Percentiles rank a stretch among this genome's conserved stretches.
Evolutionary conservation across 306 rosid species (phyloP).

Genomic region (Begonia masoniana): DNA sequence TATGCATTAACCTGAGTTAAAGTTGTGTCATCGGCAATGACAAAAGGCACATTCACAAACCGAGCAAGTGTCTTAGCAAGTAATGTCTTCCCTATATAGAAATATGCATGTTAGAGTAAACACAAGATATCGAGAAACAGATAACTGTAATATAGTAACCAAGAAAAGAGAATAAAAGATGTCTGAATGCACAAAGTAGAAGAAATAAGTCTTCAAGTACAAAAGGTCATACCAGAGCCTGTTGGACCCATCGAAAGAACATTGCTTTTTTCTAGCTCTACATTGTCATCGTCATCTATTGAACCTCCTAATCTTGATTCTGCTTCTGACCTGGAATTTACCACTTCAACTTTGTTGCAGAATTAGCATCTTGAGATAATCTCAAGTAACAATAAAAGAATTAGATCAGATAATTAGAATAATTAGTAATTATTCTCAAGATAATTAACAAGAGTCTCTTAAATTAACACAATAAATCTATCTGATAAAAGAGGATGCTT

Average conservation of each 20-base stretch:
- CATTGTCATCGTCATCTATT: constrained; percentile 55
- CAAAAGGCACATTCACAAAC: constrained; percentile 92
- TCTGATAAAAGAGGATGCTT: too few species aligned
- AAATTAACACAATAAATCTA: too few species aligned
- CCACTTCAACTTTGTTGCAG: constrained; percentile 16
- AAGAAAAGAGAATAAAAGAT: too few species aligned
- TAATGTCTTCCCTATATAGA: constrained; percentile 76
- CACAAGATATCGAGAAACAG: background rate
- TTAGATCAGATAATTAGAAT: too few species aligned
- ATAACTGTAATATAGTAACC: background rate
- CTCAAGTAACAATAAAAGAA: too few species aligned
- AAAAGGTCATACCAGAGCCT: constrained; percentile 63
- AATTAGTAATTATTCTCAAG: too few species aligned
- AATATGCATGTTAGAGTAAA: constrained; percentile 23
- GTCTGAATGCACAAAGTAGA: background rate
- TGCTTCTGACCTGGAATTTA: constrained; percentile 49
- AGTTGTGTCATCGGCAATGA: constrained; percentile 93
- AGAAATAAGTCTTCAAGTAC: background rate
- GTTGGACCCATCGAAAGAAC: constrained; percentile 98
- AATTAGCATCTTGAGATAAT: too few species aligned
- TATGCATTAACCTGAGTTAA: constrained; percentile 70
- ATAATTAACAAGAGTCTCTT: too few species aligned
- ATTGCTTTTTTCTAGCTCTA: constrained; percentile 94
- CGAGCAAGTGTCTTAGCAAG: constrained; percentile 96
- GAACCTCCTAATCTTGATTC: constrained; percentile 29